These are phyloP conservation scores for Fusarium duplospermum DNA, from an alignment of 2,329 filamentous ascomycete genomes.

Conservation along the genomic window DNA sequence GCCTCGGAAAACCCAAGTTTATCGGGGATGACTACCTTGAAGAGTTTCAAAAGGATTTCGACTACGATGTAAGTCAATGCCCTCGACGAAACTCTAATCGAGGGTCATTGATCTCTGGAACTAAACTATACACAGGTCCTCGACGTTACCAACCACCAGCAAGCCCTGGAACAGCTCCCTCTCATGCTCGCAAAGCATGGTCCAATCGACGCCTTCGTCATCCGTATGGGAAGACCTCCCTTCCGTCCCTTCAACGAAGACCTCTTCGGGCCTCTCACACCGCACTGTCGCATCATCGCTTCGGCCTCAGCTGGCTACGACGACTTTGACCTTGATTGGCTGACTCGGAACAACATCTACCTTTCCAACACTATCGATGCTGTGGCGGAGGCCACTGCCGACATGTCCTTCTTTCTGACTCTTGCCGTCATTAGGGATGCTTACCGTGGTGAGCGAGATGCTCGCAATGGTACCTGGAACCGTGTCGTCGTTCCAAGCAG, in stretches of 20 bases:
- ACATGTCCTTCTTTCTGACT: constrained; percentile 56
- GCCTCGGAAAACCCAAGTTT: constrained; percentile 54
- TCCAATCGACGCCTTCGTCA: constrained; percentile 59
- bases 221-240: constrained; percentile 61
- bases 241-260: constrained; percentile 63
- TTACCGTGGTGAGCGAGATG: constrained; percentile 51
- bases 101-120: not conserved
- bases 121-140: constrained; percentile 38
- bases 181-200: constrained; percentile 50
- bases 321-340: constrained; percentile 58
- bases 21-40: constrained; percentile 54
- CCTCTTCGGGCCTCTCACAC: constrained; percentile 54
- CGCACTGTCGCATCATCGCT: constrained; percentile 57
- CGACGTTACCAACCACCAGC: constrained; percentile 49
- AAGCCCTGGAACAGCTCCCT: constrained; percentile 52
- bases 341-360: constrained; percentile 56
- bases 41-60: constrained; percentile 52
- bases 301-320: constrained; percentile 62
- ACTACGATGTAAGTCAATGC: constrained; percentile 49
- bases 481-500: constrained; percentile 47
- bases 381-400: constrained; percentile 63
- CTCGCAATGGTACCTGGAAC: constrained; percentile 54
- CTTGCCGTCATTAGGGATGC: constrained; percentile 58
- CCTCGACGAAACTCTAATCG: rapidly evolving
- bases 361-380: constrained; percentile 67